Conservation (phyloP, 2,329 filamentous ascomycete species). For the Ophiostoma ips region DNA sequence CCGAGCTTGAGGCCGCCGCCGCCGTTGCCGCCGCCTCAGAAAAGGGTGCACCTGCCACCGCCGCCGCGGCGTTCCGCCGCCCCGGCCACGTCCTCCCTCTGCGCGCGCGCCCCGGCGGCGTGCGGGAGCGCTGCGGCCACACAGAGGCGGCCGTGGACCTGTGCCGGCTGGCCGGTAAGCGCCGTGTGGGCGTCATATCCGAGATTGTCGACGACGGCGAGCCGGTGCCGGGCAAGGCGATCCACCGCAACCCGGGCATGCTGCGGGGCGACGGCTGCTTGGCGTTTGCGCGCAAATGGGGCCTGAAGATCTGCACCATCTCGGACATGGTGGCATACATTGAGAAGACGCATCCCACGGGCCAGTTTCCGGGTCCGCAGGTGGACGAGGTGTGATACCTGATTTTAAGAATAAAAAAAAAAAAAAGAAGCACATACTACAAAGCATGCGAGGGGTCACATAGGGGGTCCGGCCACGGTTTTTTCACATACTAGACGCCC, state of each 20-base stretch:
- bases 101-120: constrained; percentile 63
- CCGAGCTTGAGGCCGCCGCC: constrained; percentile 7
- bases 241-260: constrained; percentile 65
- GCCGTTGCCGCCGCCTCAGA: background rate
- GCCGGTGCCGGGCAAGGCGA: constrained; percentile 52
- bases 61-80: constrained; percentile 52
- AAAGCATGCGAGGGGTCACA: too few relatives aligned
- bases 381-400: constrained; percentile 9
- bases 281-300: constrained; percentile 75
- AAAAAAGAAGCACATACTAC: too few relatives aligned
- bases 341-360: constrained; percentile 53
- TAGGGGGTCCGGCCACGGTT: too few relatives aligned
- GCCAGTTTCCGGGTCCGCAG: constrained; percentile 11
- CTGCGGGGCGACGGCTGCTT: constrained; percentile 81
- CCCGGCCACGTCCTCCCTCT: constrained; percentile 88
- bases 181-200: constrained; percentile 67
- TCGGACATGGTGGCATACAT: constrained; percentile 73
- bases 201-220: constrained; percentile 83
- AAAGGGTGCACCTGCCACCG: constrained; percentile 30
- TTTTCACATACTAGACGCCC: too few relatives aligned
- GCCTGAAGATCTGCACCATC: constrained; percentile 89
- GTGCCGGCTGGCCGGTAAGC: constrained; percentile 70
- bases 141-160: constrained; percentile 91
- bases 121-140: constrained; percentile 67
- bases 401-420: too few relatives aligned